Percentiles rank a stretch among this genome's conserved stretches.
Evolutionary conservation across 2,329 filamentous ascomycete genomes (phyloP).

Genomic region (Aspergillus unguis): DNA sequence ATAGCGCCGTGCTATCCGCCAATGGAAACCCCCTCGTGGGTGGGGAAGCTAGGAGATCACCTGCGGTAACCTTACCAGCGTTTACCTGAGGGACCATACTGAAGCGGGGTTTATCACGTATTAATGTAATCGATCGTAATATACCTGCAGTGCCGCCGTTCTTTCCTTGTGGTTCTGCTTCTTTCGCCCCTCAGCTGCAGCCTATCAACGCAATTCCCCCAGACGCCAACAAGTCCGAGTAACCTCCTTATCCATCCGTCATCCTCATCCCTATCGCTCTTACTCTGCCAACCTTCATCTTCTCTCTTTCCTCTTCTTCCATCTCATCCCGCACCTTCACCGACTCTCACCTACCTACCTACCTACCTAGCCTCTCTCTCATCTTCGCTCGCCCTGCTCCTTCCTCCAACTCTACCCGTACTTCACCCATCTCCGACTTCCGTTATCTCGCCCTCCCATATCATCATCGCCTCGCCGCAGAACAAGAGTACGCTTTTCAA

Average conservation of each 20-base stretch:
- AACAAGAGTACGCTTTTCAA: conserved; percentile 11
- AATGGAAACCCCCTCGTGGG: conserved; percentile 7
- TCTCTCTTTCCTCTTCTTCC: conserved; percentile 3
- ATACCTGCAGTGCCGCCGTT: conserved; percentile 18
- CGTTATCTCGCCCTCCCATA: conserved; percentile 5
- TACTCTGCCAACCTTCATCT: background rate
- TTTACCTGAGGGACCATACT: conserved; percentile 22
- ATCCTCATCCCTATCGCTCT: conserved; percentile 17
- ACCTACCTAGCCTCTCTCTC: conserved; percentile 9
- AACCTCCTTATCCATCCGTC: conserved; percentile 18
- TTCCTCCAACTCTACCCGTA: conserved; percentile 13
- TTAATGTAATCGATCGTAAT: background rate
- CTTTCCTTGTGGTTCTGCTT: conserved; percentile 12
- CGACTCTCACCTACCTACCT: background rate
- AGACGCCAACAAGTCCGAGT: conserved; percentile 1
- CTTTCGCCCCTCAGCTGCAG: conserved; percentile 7
- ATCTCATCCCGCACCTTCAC: conserved; percentile 12
- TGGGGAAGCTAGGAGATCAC: conserved; percentile 17
- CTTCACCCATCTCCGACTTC: conserved; percentile 7
- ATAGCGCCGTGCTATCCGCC: conserved; percentile 1
- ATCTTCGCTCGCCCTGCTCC: conserved; percentile 15
- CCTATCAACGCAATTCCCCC: conserved; percentile 7
- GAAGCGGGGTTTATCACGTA: too few species aligned
- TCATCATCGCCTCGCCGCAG: conserved; percentile 8
- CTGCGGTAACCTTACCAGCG: conserved; percentile 1